A percentile compares a stretch with the other conserved stretches of the same genome.
These are phyloP conservation scores for Suillus fuscotomentosus DNA, from an alignment of 768 basidiomycete species.

Conservation along the genomic window DNA sequence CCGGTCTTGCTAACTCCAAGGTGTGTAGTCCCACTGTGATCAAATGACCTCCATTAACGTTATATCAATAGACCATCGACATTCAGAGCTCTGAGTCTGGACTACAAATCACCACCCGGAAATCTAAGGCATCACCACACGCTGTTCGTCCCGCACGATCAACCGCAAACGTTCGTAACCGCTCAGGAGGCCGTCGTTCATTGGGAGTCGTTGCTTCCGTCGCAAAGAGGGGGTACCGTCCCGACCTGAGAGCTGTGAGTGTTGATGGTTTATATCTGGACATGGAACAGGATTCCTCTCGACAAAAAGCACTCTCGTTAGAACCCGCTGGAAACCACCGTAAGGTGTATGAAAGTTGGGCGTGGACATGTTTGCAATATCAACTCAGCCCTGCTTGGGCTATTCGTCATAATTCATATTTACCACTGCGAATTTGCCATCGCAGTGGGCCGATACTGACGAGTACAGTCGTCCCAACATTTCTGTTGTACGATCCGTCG, in stretches of 20 bases:
- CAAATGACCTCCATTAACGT: not conserved
- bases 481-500: slow-evolving; percentile 23
- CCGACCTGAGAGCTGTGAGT: slow-evolving; percentile 78
- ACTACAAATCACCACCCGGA: slow-evolving; percentile 63
- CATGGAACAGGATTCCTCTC: not conserved
- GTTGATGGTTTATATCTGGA: not conserved
- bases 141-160: slow-evolving; percentile 49
- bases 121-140: slow-evolving; percentile 53
- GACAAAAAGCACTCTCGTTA: slow-evolving; percentile 73
- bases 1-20: slow-evolving; percentile 84
- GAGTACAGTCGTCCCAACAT: slow-evolving; percentile 17
- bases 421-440: slow-evolving; percentile 16
- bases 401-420: slow-evolving; percentile 17
- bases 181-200: slow-evolving; percentile 71
- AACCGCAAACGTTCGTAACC: slow-evolving; percentile 56
- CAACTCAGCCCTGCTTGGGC: slow-evolving; percentile 26
- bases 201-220: slow-evolving; percentile 58
- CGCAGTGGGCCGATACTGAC: slow-evolving; percentile 32
- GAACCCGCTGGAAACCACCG: slow-evolving; percentile 80
- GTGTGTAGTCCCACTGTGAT: slow-evolving; percentile 33
- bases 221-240: slow-evolving; percentile 71
- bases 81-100: slow-evolving; percentile 54
- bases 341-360: slow-evolving; percentile 77
- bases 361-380: slow-evolving; percentile 94
- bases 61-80: slow-evolving; percentile 55